Conservation (phyloP, 768 basidiomycete genomes). For the Phanerochaete carnosa region DNA sequence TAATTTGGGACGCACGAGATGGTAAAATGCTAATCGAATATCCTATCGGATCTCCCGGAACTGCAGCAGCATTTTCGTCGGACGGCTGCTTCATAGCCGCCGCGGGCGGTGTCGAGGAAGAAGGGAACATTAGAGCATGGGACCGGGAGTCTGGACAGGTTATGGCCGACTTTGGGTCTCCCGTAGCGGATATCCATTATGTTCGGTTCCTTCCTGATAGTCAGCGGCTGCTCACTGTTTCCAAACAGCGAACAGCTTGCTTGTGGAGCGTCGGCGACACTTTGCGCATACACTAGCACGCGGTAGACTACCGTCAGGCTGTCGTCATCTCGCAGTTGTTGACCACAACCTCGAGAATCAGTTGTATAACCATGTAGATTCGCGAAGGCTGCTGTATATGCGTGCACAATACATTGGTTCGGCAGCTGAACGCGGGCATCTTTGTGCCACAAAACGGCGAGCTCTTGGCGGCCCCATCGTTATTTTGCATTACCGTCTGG, state of each 20-base stretch:
- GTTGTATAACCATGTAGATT: too few relatives aligned
- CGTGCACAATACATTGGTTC: too few relatives aligned
- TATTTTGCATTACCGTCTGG: conserved; percentile 28
- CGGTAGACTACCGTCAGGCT: too few relatives aligned
- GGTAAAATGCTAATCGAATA: too few relatives aligned
- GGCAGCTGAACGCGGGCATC: too few relatives aligned
- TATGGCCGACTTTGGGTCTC: not conserved
- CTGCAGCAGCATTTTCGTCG: not conserved
- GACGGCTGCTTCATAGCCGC: not conserved
- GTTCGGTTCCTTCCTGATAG: not conserved
- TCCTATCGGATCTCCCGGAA: not conserved
- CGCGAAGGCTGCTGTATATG: too few relatives aligned
- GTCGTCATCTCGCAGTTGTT: too few relatives aligned
- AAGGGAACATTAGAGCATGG: not conserved
- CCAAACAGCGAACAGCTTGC: not conserved
- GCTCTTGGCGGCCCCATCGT: too few relatives aligned
- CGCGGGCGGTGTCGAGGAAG: not conserved
- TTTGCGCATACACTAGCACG: not conserved
- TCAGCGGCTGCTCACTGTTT: not conserved
- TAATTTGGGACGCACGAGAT: too few relatives aligned
- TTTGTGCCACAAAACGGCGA: too few relatives aligned
- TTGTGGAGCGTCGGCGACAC: not conserved
- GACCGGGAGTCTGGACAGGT: not conserved
- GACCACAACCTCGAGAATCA: too few relatives aligned
- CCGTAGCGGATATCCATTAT: not conserved